These are phyloP conservation scores for Aspergillus incahuasiensis DNA, from an alignment of 495 filamentous ascomycete genomes.

Conservation along the genomic window DNA sequence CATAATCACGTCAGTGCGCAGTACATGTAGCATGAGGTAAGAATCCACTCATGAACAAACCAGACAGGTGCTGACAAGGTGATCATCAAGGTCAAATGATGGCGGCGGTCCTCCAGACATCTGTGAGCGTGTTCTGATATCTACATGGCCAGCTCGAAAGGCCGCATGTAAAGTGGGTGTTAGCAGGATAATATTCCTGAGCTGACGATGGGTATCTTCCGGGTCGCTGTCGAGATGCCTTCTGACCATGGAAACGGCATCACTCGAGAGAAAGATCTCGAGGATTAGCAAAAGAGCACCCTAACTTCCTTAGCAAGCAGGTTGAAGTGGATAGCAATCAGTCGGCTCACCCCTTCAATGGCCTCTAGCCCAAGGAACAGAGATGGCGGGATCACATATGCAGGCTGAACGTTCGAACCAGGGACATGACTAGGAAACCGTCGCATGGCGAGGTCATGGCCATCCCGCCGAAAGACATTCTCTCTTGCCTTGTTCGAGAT, in stretches of 20 bases:
- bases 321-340: neutral
- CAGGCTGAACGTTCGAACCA: neutral
- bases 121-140: neutral
- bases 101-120: neutral
- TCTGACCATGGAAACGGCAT: neutral
- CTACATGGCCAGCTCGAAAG: constrained; percentile 13
- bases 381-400: constrained; percentile 15
- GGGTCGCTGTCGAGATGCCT: neutral
- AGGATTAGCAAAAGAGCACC: neutral
- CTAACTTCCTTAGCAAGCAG: neutral
- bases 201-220: neutral
- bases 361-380: constrained; percentile 2
- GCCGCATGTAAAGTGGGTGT: constrained; percentile 14
- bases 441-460: neutral
- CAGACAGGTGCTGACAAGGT: neutral
- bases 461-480: neutral
- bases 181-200: constrained; percentile 12
- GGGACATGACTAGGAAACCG: neutral
- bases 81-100: neutral
- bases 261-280: neutral
- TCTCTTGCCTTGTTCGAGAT: neutral
- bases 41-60: neutral
- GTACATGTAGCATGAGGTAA: neutral
- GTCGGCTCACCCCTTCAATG: neutral
- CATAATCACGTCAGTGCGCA: neutral